A percentile compares a stretch with the other conserved stretches of the same genome.
Conservation (phyloP, 1,139 yeast genomes). For the Diutina neorugosa region DNA sequence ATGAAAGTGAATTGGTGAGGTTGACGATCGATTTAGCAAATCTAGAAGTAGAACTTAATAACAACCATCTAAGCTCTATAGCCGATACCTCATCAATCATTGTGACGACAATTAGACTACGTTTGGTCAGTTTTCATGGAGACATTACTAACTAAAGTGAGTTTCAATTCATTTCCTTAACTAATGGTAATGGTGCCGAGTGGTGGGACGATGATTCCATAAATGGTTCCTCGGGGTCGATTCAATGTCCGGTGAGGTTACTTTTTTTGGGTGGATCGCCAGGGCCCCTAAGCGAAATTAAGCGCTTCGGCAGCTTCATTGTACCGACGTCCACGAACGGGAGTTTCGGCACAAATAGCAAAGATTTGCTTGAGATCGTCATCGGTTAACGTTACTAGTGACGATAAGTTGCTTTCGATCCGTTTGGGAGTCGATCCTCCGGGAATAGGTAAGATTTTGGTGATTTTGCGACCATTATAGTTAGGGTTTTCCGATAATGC, state of each 20-base stretch:
- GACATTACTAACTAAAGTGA: background rate
- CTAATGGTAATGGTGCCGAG: background rate
- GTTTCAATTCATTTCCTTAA: too few species aligned
- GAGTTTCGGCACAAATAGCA: conserved; percentile 23
- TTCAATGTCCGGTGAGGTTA: background rate
- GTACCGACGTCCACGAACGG: conserved; percentile 41
- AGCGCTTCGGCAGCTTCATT: conserved; percentile 11
- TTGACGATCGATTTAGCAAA: too few species aligned
- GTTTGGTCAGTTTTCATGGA: too few species aligned
- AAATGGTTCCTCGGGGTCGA: background rate
- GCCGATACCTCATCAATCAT: too few species aligned
- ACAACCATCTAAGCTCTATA: too few species aligned
- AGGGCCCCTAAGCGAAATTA: conserved; percentile 8
- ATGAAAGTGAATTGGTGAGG: too few species aligned
- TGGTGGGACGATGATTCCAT: background rate
- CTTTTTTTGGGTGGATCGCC: background rate
- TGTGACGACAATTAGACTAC: too few species aligned
- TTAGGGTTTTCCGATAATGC: conserved; percentile 18
- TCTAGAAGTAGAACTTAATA: too few species aligned
- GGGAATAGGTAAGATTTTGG: conserved; percentile 67
- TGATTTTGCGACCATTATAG: conserved; percentile 26
- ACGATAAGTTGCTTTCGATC: conserved; percentile 45
- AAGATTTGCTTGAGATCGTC: conserved; percentile 41
- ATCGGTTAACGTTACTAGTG: conserved; percentile 31
- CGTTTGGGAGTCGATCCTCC: conserved; percentile 51